Evolutionary conservation across 352 stramenopile genomes (phyloP).

Genomic region (Globisporangium barbulae): DNA sequence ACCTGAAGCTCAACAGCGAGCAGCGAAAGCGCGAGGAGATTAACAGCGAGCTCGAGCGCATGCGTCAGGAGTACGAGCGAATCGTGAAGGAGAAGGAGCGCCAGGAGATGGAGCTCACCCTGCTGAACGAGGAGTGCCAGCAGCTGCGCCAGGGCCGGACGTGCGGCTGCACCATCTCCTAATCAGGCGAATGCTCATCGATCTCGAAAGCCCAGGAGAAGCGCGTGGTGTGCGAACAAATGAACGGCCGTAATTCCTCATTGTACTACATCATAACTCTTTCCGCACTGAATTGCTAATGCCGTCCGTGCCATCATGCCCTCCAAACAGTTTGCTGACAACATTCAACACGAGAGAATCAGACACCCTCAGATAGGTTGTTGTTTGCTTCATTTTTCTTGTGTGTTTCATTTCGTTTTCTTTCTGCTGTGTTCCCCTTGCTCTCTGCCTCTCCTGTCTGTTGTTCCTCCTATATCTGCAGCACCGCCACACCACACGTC

Average conservation of each 20-base stretch:
- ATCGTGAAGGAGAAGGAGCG: conserved; percentile 79
- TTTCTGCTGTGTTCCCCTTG: not conserved
- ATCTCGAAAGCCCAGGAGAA: not conserved
- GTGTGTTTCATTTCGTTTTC: not conserved
- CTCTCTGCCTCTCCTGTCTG: not conserved
- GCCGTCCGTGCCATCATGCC: not conserved
- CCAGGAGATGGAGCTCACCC: conserved; percentile 74
- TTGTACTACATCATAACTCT: not conserved
- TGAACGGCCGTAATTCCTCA: not conserved
- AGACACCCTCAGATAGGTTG: not conserved
- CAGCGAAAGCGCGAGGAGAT: conserved; percentile 54
- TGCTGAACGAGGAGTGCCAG: conserved; percentile 77
- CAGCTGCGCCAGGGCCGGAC: conserved; percentile 66
- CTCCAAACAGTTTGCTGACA: not conserved
- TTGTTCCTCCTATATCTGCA: conserved; percentile 1
- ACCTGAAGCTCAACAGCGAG: conserved; percentile 60
- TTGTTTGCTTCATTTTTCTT: not conserved
- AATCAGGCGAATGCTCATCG: conserved; percentile 13
- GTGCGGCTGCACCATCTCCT: conserved; percentile 70
- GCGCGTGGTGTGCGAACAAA: not conserved
- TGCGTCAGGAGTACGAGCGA: conserved; percentile 70
- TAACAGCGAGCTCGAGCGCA: conserved; percentile 51
- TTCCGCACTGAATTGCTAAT: not conserved
- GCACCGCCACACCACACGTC: not conserved
- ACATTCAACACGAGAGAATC: not conserved